These are phyloP conservation scores for Leccinum boreale DNA, from an alignment of 768 basidiomycete genomes.

Conservation along the genomic window DNA sequence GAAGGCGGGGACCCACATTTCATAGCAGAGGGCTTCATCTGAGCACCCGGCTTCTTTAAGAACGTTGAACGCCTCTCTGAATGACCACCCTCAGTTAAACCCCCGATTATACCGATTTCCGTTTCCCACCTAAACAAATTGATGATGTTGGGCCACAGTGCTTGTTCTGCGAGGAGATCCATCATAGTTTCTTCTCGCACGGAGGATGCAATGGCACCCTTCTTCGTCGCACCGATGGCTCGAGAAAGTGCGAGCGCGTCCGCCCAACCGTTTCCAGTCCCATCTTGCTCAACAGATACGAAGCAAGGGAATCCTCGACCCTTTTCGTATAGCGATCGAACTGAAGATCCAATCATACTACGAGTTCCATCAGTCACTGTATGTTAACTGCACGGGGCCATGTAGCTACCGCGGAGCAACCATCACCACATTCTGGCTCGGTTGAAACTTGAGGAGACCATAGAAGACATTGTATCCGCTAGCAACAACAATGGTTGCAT, in stretches of 20 bases:
- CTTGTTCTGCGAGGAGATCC: conserved; percentile 66
- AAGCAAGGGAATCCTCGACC: conserved; percentile 64
- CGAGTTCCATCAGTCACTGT: not conserved
- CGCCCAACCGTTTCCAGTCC: conserved; percentile 44
- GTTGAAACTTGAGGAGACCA: conserved; percentile 52
- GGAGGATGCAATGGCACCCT: conserved; percentile 61
- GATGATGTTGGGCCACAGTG: conserved; percentile 66
- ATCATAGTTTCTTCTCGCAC: conserved; percentile 61
- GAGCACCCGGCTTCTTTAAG: conserved; percentile 64
- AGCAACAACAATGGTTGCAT: conserved; percentile 52
- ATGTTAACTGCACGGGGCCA: not conserved
- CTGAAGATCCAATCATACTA: conserved; percentile 68
- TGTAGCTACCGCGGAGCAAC: conserved; percentile 51
- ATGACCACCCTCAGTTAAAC: not conserved
- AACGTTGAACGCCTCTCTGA: conserved; percentile 57
- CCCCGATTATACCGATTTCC: not conserved
- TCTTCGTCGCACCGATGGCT: conserved; percentile 59
- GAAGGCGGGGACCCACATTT: conserved; percentile 43
- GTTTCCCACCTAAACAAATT: conserved; percentile 49
- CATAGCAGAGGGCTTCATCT: conserved; percentile 63
- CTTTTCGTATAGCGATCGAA: conserved; percentile 57
- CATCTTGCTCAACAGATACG: conserved; percentile 62
- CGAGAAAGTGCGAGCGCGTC: conserved; percentile 52
- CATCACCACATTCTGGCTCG: conserved; percentile 60
- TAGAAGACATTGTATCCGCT: conserved; percentile 67